Percentiles rank a stretch among this genome's conserved stretches.
Conservation (phyloP, 2,329 filamentous ascomycete genomes). For the Ceratocystis alfenasii region DNA sequence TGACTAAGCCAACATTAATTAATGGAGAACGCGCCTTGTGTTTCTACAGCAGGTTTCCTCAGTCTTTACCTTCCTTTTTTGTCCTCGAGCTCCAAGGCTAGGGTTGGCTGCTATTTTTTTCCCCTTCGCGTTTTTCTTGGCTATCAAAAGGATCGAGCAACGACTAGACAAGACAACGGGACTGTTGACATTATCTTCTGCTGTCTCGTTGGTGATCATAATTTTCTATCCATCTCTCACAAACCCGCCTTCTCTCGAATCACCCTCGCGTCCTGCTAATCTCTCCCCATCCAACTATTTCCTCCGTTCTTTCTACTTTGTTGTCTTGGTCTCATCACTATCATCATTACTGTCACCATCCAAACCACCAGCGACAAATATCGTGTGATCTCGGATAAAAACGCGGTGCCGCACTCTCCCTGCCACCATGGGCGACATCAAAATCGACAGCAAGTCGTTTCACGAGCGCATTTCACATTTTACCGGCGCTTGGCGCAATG, state of each 20-base stretch:
- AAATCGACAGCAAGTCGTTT: conserved; percentile 88
- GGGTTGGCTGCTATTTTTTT: background rate
- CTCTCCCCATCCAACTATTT: background rate
- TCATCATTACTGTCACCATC: background rate
- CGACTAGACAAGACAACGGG: background rate
- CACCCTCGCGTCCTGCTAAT: background rate
- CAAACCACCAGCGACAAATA: background rate
- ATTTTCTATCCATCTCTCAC: background rate
- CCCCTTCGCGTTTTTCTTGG: conserved; percentile 21
- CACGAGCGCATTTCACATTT: conserved; percentile 85
- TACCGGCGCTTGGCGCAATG: conserved; percentile 85
- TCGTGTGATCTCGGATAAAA: conserved; percentile 22
- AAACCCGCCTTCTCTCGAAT: background rate
- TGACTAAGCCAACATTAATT: conserved; percentile 3
- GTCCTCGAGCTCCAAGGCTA: background rate
- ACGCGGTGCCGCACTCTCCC: conserved; percentile 28
- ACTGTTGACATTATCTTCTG: background rate
- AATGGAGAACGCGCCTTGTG: conserved; percentile 1
- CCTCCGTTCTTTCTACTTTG: background rate
- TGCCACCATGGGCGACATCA: conserved; percentile 62
- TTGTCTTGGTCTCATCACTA: too few species aligned
- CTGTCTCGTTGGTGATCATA: background rate
- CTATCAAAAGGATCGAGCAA: background rate
- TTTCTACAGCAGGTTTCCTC: background rate
- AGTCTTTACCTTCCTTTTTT: too few species aligned